These are phyloP conservation scores for Escallonia rubra DNA, from an alignment of 129 eudicot genomes.

Conservation along the genomic window DNA sequence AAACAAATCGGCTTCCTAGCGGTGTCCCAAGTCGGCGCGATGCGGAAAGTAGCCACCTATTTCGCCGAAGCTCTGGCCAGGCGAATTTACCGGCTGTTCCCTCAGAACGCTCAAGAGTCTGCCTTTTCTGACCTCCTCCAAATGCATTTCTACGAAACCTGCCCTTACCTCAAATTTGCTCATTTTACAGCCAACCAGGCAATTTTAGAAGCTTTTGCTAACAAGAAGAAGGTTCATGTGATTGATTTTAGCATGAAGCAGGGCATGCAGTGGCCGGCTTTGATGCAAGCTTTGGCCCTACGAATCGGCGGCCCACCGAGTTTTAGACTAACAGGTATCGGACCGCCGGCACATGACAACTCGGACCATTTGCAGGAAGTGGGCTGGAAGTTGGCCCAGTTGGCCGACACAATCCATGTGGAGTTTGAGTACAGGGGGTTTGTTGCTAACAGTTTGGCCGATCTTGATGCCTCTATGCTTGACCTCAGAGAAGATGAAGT, in stretches of 20 bases:
- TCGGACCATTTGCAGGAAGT: slow-evolving; percentile 65
- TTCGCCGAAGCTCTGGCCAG: slow-evolving; percentile 80
- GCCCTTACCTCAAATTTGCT: slow-evolving; percentile 83
- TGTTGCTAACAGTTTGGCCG: slow-evolving; percentile 57
- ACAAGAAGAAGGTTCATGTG: slow-evolving; percentile 56
- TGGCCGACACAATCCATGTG: slow-evolving; percentile 60
- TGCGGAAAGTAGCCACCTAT: slow-evolving; percentile 72
- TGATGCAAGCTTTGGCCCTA: slow-evolving; percentile 72
- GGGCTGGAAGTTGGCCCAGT: slow-evolving; percentile 74
- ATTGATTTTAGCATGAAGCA: slow-evolving; percentile 87
- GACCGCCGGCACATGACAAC: slow-evolving; percentile 58
- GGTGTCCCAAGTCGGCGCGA: slow-evolving; percentile 68
- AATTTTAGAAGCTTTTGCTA: slow-evolving; percentile 66
- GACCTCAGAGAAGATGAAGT: slow-evolving; percentile 48
- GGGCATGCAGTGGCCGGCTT: slow-evolving; percentile 95
- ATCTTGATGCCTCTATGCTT: slow-evolving; percentile 60
- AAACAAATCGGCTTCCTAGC: slow-evolving; percentile 62
- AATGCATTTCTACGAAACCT: slow-evolving; percentile 79
- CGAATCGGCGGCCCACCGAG: slow-evolving; percentile 76
- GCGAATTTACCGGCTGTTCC: slow-evolving; percentile 44
- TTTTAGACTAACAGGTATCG: slow-evolving; percentile 70
- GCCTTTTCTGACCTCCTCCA: slow-evolving; percentile 50
- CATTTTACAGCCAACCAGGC: slow-evolving; percentile 96
- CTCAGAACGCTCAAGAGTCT: slow-evolving; percentile 38
- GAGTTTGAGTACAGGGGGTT: slow-evolving; percentile 71